Evolutionary conservation across 2,329 filamentous ascomycete species (phyloP).

Genomic region (Penicillium sp.): DNA sequence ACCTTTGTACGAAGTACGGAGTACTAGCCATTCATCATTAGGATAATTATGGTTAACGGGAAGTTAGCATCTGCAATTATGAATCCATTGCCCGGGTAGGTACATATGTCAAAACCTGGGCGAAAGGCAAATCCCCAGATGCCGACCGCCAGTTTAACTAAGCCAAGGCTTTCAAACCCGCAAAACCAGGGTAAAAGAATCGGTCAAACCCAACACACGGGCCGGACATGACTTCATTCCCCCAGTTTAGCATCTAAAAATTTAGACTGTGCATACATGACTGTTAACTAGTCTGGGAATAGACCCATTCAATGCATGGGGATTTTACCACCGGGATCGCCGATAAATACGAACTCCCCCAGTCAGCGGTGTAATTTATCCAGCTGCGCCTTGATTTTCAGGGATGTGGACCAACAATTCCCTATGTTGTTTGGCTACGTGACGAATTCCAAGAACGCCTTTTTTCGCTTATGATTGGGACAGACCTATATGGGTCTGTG

Average conservation of each 20-base stretch:
- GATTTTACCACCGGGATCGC: constrained; percentile 20
- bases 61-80: background rate
- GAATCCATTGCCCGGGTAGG: background rate
- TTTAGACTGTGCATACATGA: constrained; percentile 7
- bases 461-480: constrained; percentile 1
- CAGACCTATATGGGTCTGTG: background rate
- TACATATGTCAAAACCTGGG: background rate
- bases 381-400: constrained; percentile 15
- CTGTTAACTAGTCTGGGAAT: background rate
- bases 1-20: background rate
- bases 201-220: constrained; percentile 2
- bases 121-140: background rate
- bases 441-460: background rate
- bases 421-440: background rate
- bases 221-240: constrained; percentile 8
- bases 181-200: background rate
- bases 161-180: background rate
- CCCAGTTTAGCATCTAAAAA: constrained; percentile 1
- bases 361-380: constrained; percentile 20
- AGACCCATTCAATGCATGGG: background rate
- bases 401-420: background rate
- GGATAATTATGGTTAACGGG: background rate
- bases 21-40: background rate
- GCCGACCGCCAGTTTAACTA: constrained; percentile 8
- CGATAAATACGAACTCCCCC: constrained; percentile 16